phyloP scores from a whole-genome alignment of 768 basidiomycete genomes.

The Pleurotus citrinopileatus region DNA sequence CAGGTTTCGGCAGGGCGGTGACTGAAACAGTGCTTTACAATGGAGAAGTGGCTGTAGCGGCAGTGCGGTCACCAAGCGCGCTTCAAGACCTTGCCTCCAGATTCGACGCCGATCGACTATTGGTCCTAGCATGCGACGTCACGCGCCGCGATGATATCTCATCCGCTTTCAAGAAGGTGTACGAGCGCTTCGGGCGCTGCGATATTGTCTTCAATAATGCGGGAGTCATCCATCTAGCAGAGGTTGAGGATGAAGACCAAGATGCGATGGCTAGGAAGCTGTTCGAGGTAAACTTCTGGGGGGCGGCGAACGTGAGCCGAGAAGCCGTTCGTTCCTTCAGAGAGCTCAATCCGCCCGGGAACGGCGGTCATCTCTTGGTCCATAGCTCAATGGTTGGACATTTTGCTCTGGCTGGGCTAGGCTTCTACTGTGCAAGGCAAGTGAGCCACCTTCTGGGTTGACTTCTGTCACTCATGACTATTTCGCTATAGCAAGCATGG shows the following conservation, averaged over 20 bases:
- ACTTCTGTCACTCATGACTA: not conserved
- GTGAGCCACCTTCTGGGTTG: not conserved
- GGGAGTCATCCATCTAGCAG: slow-evolving; percentile 15
- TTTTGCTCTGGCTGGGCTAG: slow-evolving; percentile 1
- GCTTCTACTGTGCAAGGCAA: slow-evolving; percentile 21
- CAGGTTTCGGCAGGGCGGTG: slow-evolving; percentile 37
- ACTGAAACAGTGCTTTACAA: slow-evolving; percentile 29
- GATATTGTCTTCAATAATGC: slow-evolving; percentile 20
- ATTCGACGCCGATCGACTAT: slow-evolving; percentile 26
- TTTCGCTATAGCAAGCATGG: slow-evolving; percentile 1
- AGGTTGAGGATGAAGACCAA: slow-evolving; percentile 19
- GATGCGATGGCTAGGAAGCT: slow-evolving; percentile 16
- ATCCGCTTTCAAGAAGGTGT: slow-evolving; percentile 11
- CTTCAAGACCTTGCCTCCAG: not conserved
- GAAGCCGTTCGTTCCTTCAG: slow-evolving; percentile 32
- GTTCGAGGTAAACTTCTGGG: slow-evolving; percentile 30
- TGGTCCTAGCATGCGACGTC: slow-evolving; percentile 36
- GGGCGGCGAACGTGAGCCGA: slow-evolving; percentile 24
- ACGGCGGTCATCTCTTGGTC: slow-evolving; percentile 31
- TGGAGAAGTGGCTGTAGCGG: slow-evolving; percentile 31
- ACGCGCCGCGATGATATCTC: slow-evolving; percentile 18
- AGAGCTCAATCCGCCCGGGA: slow-evolving; percentile 31
- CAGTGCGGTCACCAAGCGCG: not conserved
- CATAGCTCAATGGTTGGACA: slow-evolving; percentile 26
- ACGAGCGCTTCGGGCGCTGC: slow-evolving; percentile 13